Evolutionary conservation across 805 yeast species (phyloP), one percentile per base, ranked within the genome.

Genomic region (Pichia sporocuriosa): DNA sequence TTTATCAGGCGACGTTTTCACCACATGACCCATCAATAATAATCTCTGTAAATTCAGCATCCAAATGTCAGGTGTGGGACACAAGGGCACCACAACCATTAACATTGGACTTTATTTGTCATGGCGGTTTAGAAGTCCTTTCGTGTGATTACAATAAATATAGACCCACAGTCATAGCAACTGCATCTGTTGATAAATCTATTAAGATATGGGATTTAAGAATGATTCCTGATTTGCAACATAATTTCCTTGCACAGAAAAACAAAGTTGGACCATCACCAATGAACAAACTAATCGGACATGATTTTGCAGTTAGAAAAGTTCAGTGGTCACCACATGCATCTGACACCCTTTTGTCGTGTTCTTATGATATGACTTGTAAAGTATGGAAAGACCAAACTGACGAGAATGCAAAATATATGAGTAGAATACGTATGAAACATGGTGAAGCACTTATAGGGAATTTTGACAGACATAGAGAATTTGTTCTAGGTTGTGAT

Each of bases 301-400:
- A 90, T 61, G 93, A 86, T 37, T 81, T 84, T 54, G 96, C 97
- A 0, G 83, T 93, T 10, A 67, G 95, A 45, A 77, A 77, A 55
- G 78, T 89, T 5, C 67, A 74, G 32, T 90, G 96, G 96, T 83
- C 94, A 2, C 97, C 97, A 1, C 97, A 90, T 63, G 67, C 70
- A 34, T 74, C 84, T 4, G 81, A 78, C 43, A 76, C 77, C 45
- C 60, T 93, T 30, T 58, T 89, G 45, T 77, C 86, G 38, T 76
- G 87, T 7, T 82, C 95, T 8, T 90, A 89, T 59, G 98, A 90
- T 58, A 90, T 90, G 96, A 84, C 94, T 0, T 81, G 85, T 31
- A 68, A 88, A 44, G 78, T 90, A 1, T 90, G 97, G 97, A 64
- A 69, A 34, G 96, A 86, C 60, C 67, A 69, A 35, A 75, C 84